Base-by-base conservation (phyloP, 2,329 filamentous ascomycete genomes). In the Calonectria ilicicola region DNA sequence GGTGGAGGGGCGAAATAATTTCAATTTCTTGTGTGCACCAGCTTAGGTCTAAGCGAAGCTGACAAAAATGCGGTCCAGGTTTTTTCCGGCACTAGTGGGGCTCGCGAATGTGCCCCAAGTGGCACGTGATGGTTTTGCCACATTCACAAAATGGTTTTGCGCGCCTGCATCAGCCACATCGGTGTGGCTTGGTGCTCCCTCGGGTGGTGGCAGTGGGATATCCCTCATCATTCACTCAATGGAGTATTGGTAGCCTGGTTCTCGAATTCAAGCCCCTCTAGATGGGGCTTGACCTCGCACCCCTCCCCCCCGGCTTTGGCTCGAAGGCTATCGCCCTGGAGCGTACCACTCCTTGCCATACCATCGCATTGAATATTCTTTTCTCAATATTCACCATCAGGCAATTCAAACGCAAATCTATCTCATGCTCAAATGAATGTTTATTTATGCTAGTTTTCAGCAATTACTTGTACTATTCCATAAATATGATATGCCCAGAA, bases 1-100 rank as follows among this genome's bases (percentile, higher is more conserved):
- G 80, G 81, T 84, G 82, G 84, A 84, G 82, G 81, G 82, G 81
- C 79, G 82, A 82, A 83, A 84, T 84, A 83, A 83, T 82, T 84
- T 83, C 77, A 82, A 80, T 82, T 75, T 82, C 74, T 83, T 84
- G 83, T 85, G 83, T 84, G 82, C 82, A 81, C 71, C 80, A 79
- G 76, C 80, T 82, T 82, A 81, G 81, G 81, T 82, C 82, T 84
- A 84, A 84, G 82, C 82, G 82, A 83, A 75, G 74, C 74, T 60
- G 75, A 73, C 68, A 77, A 78, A 80, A 75, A 68, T 73, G 64
- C 79, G 80, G 79, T 62, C 27, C 71, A 75, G 76, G 46, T 74
- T 81, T 82, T 67, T 79, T 82, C 81, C 81, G 80, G 65, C 53
- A 63, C 74, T 76, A 78, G 73, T 56, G 70, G 62, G 53, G 1